A percentile compares a stretch with the other conserved stretches of the same genome.
These are phyloP conservation scores for Cryptococcus neoformans DNA, from an alignment of 1,284 basidiomycete genomes.

Conservation along the genomic window DNA sequence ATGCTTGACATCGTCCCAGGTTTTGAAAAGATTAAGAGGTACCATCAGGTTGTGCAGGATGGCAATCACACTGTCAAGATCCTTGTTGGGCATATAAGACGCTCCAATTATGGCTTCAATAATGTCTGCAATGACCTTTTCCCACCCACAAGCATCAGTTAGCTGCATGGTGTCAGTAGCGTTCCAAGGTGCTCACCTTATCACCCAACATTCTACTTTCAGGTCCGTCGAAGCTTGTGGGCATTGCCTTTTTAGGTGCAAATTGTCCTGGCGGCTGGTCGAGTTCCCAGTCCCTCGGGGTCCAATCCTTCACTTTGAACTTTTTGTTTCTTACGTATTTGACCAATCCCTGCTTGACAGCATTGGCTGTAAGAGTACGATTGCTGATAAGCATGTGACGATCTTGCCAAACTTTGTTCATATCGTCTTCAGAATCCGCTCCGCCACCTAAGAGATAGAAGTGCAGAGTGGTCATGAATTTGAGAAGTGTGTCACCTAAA, in stretches of 20 bases:
- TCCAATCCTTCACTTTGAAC: constrained; percentile 22
- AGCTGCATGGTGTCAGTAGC: not conserved
- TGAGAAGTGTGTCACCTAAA: constrained; percentile 42
- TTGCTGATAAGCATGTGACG: constrained; percentile 31
- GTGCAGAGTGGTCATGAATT: constrained; percentile 26
- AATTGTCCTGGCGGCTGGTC: not conserved
- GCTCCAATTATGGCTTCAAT: constrained; percentile 40
- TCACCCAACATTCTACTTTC: constrained; percentile 24
- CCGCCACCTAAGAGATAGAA: constrained; percentile 10
- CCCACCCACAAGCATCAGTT: not conserved
- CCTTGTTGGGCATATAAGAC: constrained; percentile 20
- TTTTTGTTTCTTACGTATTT: constrained; percentile 27
- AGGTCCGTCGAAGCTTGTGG: not conserved
- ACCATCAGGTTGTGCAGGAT: constrained; percentile 22
- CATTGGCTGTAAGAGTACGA: constrained; percentile 17
- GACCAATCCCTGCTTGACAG: constrained; percentile 22
- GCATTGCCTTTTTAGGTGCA: not conserved
- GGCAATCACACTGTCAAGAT: constrained; percentile 26
- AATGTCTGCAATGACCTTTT: constrained; percentile 39
- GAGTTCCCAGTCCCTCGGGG: constrained; percentile 30
- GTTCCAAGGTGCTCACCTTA: constrained; percentile 23
- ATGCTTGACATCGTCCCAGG: constrained; percentile 18
- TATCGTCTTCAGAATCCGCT: constrained; percentile 1
- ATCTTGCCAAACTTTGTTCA: constrained; percentile 14
- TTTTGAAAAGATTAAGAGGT: constrained; percentile 11